A percentile compares a stretch with the other conserved stretches of the same genome.
Evolutionary conservation across 768 basidiomycete species (phyloP).

Genomic region (Russula sp.): DNA sequence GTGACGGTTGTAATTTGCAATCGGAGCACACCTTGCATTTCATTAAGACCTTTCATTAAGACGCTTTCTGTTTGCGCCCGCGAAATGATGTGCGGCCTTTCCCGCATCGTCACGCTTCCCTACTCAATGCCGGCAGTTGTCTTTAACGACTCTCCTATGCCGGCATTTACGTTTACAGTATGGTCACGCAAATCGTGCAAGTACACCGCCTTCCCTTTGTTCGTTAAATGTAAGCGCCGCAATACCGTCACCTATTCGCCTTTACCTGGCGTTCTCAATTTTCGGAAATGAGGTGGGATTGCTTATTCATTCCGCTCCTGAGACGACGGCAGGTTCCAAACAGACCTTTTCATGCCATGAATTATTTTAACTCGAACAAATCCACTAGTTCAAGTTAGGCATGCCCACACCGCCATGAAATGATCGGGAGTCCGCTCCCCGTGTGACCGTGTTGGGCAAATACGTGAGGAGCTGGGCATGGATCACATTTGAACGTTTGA

Average conservation of each 20-base stretch:
- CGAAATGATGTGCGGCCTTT: not conserved
- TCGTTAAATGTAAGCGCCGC: not conserved
- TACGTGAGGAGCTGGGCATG: not conserved
- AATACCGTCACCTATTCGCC: not conserved
- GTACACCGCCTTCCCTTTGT: not conserved
- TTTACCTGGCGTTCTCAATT: too few relatives aligned
- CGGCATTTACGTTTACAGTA: not conserved
- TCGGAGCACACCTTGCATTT: slow-evolving; percentile 23
- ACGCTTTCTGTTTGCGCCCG: not conserved
- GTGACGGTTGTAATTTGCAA: slow-evolving; percentile 32
- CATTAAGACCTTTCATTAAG: too few relatives aligned
- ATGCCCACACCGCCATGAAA: slow-evolving; percentile 1
- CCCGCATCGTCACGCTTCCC: not conserved
- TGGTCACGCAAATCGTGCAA: not conserved
- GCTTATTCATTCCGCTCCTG: slow-evolving; percentile 4
- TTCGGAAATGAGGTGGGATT: slow-evolving; percentile 1
- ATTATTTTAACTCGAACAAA: not conserved
- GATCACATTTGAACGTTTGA: not conserved
- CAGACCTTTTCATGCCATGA: not conserved
- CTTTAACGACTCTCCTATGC: not conserved
- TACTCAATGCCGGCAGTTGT: not conserved
- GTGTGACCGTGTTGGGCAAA: not conserved
- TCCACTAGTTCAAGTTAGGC: not conserved
- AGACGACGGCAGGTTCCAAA: not conserved
- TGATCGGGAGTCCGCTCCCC: not conserved